Conservation (phyloP, 306 rosid species). For the Prinsepia uniflora region DNA sequence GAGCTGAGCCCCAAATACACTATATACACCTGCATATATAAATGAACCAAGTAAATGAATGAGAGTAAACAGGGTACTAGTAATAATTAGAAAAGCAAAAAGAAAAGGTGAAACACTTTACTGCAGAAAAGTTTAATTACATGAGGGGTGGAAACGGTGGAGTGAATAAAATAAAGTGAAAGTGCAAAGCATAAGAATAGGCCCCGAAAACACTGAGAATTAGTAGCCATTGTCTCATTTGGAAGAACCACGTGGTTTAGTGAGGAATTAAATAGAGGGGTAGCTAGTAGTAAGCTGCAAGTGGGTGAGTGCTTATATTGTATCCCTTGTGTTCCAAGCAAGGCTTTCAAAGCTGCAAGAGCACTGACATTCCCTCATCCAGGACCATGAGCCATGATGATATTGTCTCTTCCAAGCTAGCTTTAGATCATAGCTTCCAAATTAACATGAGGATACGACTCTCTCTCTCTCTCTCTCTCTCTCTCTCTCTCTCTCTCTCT, state of each 20-base stretch:
- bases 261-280: conserved; percentile 28
- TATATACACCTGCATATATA: conserved; percentile 40
- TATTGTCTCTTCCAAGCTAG: conserved; percentile 35
- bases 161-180: conserved; percentile 32
- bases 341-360: conserved; percentile 36
- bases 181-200: conserved; percentile 21
- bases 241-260: conserved; percentile 26
- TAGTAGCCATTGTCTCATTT: conserved; percentile 23
- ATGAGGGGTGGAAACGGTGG: conserved; percentile 30
- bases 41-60: not conserved
- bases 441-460: conserved; percentile 7
- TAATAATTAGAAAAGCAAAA: conserved; percentile 1
- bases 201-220: conserved; percentile 31
- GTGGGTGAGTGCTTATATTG: not conserved
- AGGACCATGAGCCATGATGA: conserved; percentile 26
- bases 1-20: conserved; percentile 45
- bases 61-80: not conserved
- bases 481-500: too few relatives aligned
- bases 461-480: conserved; percentile 5
- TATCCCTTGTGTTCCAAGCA: conserved; percentile 10
- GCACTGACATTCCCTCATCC: conserved; percentile 22
- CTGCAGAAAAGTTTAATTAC: conserved; percentile 20
- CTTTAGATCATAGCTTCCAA: not conserved
- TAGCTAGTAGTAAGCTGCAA: not conserved
- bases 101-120: conserved; percentile 5